These are phyloP conservation scores for Schoenoplectus tabernaemontani DNA, from an alignment of 202 grass and related monocot genomes.

Conservation along the genomic window DNA sequence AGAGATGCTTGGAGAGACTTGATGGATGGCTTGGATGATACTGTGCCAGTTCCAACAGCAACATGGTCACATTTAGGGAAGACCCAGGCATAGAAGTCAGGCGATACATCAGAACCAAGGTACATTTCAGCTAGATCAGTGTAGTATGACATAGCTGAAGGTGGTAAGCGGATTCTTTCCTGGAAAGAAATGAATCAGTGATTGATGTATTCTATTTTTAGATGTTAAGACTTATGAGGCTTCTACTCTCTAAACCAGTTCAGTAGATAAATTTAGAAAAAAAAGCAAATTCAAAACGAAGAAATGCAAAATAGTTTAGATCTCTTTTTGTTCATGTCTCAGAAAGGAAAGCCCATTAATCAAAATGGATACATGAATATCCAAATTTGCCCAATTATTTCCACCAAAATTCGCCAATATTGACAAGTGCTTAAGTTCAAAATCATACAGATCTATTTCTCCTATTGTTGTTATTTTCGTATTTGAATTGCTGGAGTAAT, in stretches of 20 bases:
- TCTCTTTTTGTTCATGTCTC: neutral
- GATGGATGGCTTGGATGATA: conserved; percentile 61
- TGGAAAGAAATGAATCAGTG: conserved; percentile 2
- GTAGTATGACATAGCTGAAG: too few relatives aligned
- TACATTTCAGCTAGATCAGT: too few relatives aligned
- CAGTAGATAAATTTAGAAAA: neutral
- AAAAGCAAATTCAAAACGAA: neutral
- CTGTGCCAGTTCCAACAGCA: conserved; percentile 81
- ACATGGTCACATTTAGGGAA: conserved; percentile 99
- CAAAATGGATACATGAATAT: neutral
- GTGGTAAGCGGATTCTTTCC: conserved; percentile 81
- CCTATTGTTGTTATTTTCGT: neutral
- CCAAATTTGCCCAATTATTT: neutral
- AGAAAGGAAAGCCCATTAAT: neutral
- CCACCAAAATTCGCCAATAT: neutral
- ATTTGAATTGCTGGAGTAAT: neutral
- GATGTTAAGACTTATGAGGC: neutral
- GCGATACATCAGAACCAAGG: conserved; percentile 75
- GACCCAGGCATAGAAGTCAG: conserved; percentile 96
- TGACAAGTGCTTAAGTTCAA: neutral
- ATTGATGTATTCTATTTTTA: neutral
- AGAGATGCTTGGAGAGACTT: conserved; percentile 54
- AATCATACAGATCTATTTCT: neutral
- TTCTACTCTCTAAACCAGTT: neutral
- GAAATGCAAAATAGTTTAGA: neutral